Evolutionary conservation across 148 eudicot species (phyloP), one percentile per base, ranked within the genome.

Genomic region (Spergularia marina): DNA sequence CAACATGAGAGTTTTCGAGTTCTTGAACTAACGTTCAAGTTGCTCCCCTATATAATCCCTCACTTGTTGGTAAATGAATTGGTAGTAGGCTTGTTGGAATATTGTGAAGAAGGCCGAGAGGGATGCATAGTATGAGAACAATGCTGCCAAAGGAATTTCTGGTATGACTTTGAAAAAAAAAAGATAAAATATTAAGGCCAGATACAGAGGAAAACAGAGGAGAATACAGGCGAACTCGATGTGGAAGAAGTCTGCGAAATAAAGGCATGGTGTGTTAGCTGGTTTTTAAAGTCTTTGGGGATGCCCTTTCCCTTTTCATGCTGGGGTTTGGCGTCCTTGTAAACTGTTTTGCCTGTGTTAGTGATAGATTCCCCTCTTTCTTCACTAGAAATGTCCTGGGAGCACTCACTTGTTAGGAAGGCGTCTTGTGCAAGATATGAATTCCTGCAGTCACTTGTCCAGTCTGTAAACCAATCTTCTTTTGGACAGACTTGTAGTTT

Each of bases 21-120:
- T 53, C 9, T 18, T 69, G 70, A 70, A 77, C 75, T 68, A 70
- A 34, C 52, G 68, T 53, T 62, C 74, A 2, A 77, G n/a, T 44
- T 63, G 61, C 9, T 18, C 25, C 41, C 23, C 70, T 10, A 77
- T 70, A 41, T 77, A 77, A 0, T 12, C 10, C 5, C 69, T 59
- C 10, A 77, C 17, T 53, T 30, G 39, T 53, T 36, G 40, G 21
- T 75, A 69, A 6, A 77, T 34, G 18, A 77, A 61, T 17, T 77
- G 80, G 39, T 61, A 18, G 80, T 77, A 70, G 75, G 71, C 70
- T 39, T 77, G 75, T 36, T 71, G 61, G 53, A 77, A 12, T 39
- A 77, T 10, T 30, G 74, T 77, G 54, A 77, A 0, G 53, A 77
- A n/a, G 2, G 80, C 80, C 39, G 80, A 60, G 7, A 77, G 1